Base-by-base conservation (phyloP, 192 early-diverging fungal species). In the Coemansia sp. region DNA sequence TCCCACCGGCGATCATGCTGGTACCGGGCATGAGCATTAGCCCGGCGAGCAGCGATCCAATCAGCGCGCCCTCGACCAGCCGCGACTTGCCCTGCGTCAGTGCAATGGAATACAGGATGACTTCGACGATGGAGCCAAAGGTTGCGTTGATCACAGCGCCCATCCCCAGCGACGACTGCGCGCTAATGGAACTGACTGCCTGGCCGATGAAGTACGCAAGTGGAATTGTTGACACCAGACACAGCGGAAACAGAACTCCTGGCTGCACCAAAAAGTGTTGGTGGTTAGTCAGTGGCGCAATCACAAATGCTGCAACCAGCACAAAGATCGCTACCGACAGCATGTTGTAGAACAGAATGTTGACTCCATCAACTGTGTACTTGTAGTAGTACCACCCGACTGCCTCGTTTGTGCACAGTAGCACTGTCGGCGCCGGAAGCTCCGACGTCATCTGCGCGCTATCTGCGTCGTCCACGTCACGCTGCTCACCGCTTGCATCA, bases 81-180 rank as follows among this genome's bases (percentile, higher is more conserved):
- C 77, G 66, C 31, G 86, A 86, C 77, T 96, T 96, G 24, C 94
- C 95, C 69, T 93, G 83, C 54, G 87, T 88, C 68, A 98, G 74
- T 7, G 94, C 95, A 16, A 97, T 87, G 6, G 87, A 79, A 79
- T 97, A 97, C 31, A 98, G 84, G 54, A 97, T 93, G 56, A 97
- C 90, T 76, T 98, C 96, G 62, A 98, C 91, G 28, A 98, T 96
- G 26, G 87, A 89, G 31, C 96, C 97, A 74, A 98, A 98, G 0
- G 97, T 96, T 4, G 97, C 97, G 74, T 98, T 98, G 71, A 97
- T 92, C 34, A 96, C 95, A 0, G 94, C 92, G 23, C 94, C 97
- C 68, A 98, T 73, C 18, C 93, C 97, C 62, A 95, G 75, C 44
- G 88, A 90, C 9, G 94, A 93, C 73, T 97, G 94, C 8, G 95